phyloP scores from a whole-genome alignment of 1,139 yeast genomes.

The Saccharomyces hybrid region DNA sequence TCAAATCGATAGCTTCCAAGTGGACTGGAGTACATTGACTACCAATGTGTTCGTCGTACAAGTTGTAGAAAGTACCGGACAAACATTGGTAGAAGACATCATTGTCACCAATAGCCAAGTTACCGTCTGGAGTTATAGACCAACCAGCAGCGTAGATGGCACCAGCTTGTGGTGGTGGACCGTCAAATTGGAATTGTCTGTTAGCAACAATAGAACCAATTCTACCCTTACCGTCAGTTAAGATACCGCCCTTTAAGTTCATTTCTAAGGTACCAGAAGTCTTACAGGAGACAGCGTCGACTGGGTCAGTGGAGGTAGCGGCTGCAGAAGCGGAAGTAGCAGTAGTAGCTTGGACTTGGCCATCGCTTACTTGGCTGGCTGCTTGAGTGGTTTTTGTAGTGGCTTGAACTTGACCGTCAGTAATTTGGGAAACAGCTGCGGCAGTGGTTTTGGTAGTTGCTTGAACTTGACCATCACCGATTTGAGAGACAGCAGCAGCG shows the following conservation, averaged over 20 bases:
- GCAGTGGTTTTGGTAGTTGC: constrained; percentile 33
- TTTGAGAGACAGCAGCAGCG: constrained; percentile 37
- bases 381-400: constrained; percentile 31
- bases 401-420: constrained; percentile 5
- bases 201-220: constrained; percentile 76
- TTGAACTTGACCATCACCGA: constrained; percentile 43
- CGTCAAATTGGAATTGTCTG: constrained; percentile 84
- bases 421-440: constrained; percentile 19
- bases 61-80: constrained; percentile 75
- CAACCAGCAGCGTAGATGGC: constrained; percentile 77
- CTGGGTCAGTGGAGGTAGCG: constrained; percentile 31
- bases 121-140: constrained; percentile 54
- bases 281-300: constrained; percentile 41
- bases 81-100: constrained; percentile 69
- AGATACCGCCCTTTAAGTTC: constrained; percentile 44
- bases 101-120: constrained; percentile 60
- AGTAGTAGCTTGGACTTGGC: constrained; percentile 30
- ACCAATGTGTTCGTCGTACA: constrained; percentile 63
- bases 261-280: constrained; percentile 46
- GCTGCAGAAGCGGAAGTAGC: constrained; percentile 28
- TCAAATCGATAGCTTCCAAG: constrained; percentile 56
- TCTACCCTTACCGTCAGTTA: constrained; percentile 60
- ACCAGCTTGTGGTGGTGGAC: constrained; percentile 86
- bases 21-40: constrained; percentile 58
- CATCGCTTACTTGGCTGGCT: constrained; percentile 20